Conservation (phyloP, 1,139 yeast species). For the Yamadazyma taylorii region DNA sequence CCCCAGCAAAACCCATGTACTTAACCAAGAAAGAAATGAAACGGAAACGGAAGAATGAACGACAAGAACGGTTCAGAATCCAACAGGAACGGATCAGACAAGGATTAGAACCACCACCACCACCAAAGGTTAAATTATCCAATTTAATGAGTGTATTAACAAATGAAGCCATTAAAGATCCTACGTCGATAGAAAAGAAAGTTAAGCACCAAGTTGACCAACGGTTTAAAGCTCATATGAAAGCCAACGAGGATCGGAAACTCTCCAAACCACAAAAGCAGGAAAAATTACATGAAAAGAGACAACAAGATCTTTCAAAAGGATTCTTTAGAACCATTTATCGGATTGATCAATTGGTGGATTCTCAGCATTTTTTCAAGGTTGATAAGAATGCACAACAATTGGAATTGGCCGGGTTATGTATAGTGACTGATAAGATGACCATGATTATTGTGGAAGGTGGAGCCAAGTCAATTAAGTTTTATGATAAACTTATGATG, state of each 20-base stretch:
- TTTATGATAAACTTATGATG: conserved; percentile 61
- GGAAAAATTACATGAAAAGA: conserved; percentile 48
- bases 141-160: conserved; percentile 86
- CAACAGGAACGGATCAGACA: conserved; percentile 74
- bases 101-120: conserved; percentile 86
- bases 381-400: conserved; percentile 81
- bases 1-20: conserved; percentile 45
- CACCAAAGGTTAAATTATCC: conserved; percentile 80
- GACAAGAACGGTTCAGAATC: conserved; percentile 65
- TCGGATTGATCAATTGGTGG: conserved; percentile 50
- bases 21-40: conserved; percentile 79
- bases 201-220: conserved; percentile 71
- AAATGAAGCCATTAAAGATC: conserved; percentile 85
- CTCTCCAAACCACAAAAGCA: conserved; percentile 58
- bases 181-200: conserved; percentile 77
- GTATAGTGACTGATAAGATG: conserved; percentile 42
- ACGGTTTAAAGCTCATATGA: conserved; percentile 60
- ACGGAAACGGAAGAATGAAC: conserved; percentile 67
- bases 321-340: conserved; percentile 66
- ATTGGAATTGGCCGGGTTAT: conserved; percentile 61
- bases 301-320: conserved; percentile 37
- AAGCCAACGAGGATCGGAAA: conserved; percentile 61
- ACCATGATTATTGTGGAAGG: conserved; percentile 75
- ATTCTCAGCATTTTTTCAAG: conserved; percentile 70
- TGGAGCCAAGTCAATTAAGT: conserved; percentile 56